These are phyloP conservation scores for Viridothelium virens DNA, from an alignment of 495 filamentous ascomycete genomes.

Conservation along the genomic window DNA sequence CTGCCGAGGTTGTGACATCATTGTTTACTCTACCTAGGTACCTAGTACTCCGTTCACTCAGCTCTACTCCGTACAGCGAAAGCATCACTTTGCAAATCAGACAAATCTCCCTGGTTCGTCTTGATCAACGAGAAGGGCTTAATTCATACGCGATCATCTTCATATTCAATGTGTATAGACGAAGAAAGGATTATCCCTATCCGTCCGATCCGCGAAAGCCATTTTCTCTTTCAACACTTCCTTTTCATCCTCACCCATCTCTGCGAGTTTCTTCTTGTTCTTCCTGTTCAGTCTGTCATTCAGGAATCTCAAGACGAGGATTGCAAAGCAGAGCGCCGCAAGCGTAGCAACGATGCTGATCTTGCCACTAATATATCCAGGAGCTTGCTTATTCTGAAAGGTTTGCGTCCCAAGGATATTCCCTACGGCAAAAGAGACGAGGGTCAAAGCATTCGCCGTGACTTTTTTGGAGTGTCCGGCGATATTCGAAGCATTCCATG, in stretches of 20 bases:
- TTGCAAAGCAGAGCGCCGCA: conserved; percentile 26
- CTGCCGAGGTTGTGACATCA: conserved; percentile 11
- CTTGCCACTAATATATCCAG: conserved; percentile 33
- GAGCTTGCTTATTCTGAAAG: conserved; percentile 22
- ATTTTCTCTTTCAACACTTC: conserved; percentile 30
- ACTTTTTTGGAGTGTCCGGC: conserved; percentile 23
- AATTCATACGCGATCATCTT: neutral
- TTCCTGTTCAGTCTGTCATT: conserved; percentile 32
- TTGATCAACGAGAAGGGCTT: neutral
- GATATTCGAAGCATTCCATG: conserved; percentile 23
- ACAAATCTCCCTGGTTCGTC: neutral
- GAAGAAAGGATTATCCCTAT: conserved; percentile 35
- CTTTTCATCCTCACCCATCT: conserved; percentile 28
- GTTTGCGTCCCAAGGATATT: conserved; percentile 27
- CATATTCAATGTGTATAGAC: conserved; percentile 29
- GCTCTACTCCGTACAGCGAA: too few species aligned
- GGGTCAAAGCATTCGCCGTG: conserved; percentile 21
- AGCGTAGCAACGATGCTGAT: conserved; percentile 33
- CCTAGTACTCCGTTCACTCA: neutral
- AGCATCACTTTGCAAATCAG: too few species aligned
- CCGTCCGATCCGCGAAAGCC: conserved; percentile 35
- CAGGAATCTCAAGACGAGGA: conserved; percentile 30
- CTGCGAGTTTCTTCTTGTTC: conserved; percentile 27
- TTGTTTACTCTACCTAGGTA: too few species aligned
- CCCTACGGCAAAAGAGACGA: conserved; percentile 30